These are phyloP conservation scores for Paramecium sexaurelia DNA, from an alignment of 73 alveolate species.

Conservation along the genomic window DNA sequence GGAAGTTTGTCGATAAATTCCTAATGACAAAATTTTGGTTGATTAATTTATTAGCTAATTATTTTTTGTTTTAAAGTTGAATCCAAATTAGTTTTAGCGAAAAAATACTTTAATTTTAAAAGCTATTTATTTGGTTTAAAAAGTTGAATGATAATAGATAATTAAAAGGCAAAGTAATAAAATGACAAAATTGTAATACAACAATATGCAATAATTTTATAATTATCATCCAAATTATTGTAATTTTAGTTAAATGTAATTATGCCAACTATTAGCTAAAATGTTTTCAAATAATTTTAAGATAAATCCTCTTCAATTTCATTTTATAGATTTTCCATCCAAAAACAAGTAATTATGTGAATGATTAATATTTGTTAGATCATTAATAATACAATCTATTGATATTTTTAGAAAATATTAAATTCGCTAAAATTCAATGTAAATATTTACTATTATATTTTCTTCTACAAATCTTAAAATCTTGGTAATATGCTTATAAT, in stretches of 20 bases:
- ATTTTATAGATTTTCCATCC: not conserved
- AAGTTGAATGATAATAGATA: not conserved
- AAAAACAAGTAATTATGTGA: constrained; percentile 17
- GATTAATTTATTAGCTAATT: not conserved
- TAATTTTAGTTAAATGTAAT: not conserved
- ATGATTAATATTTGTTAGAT: not conserved
- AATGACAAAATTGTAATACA: not conserved
- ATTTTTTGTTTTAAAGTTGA: not conserved
- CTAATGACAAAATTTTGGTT: not conserved
- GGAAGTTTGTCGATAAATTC: not conserved
- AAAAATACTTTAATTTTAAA: not conserved
- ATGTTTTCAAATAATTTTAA: not conserved
- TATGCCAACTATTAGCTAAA: not conserved
- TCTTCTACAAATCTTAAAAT: not conserved
- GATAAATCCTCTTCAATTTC: not conserved
- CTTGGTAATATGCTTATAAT: not conserved
- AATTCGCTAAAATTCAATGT: not conserved
- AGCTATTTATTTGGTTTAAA: not conserved
- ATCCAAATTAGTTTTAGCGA: not conserved
- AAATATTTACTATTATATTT: not conserved
- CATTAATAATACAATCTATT: not conserved
- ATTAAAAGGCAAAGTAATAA: not conserved
- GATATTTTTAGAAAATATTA: not conserved
- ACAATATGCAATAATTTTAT: not conserved
- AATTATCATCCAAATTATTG: not conserved